A percentile compares a stretch with the other conserved stretches of the same genome.
Evolutionary conservation across 352 stramenopile species (phyloP).

Genomic region (Globisporangium paroecandrum): DNA sequence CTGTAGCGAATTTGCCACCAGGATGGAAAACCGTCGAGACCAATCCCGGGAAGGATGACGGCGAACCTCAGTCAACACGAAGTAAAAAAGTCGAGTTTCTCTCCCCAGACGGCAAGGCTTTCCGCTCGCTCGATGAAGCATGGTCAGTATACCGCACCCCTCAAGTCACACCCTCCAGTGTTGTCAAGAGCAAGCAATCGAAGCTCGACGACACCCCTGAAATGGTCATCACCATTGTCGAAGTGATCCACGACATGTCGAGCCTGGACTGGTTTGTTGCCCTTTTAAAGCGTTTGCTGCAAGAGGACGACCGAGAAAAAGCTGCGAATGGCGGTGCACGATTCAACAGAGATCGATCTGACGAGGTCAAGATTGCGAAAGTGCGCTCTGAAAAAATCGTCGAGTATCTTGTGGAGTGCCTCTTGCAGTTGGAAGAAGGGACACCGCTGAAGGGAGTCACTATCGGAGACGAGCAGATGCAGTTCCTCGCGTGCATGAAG

Average conservation of each 20-base stretch:
- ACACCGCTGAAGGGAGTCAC: constrained; percentile 50
- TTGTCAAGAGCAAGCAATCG: constrained; percentile 58
- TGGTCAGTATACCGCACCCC: constrained; percentile 58
- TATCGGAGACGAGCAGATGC: constrained; percentile 41
- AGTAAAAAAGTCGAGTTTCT: constrained; percentile 34
- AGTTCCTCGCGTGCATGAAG: constrained; percentile 78
- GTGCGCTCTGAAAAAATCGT: constrained; percentile 64
- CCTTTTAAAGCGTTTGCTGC: constrained; percentile 58
- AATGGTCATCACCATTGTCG: constrained; percentile 65
- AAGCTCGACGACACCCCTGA: constrained; percentile 63
- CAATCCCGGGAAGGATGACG: constrained; percentile 3
- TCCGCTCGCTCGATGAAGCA: constrained; percentile 48
- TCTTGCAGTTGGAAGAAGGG: constrained; percentile 76
- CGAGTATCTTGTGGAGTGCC: constrained; percentile 50
- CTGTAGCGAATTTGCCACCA: constrained; percentile 30
- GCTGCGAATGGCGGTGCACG: constrained; percentile 17
- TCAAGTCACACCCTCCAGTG: constrained; percentile 51
- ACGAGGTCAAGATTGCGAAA: constrained; percentile 48
- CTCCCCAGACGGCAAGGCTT: constrained; percentile 52
- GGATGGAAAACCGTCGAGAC: constrained; percentile 41
- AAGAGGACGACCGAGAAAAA: constrained; percentile 24
- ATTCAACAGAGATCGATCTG: constrained; percentile 37
- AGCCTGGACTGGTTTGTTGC: constrained; percentile 72
- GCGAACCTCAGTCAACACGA: neutral
- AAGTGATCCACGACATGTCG: constrained; percentile 72